phyloP scores from a whole-genome alignment of 2,329 filamentous ascomycete genomes.

The Penicillium expansum region DNA sequence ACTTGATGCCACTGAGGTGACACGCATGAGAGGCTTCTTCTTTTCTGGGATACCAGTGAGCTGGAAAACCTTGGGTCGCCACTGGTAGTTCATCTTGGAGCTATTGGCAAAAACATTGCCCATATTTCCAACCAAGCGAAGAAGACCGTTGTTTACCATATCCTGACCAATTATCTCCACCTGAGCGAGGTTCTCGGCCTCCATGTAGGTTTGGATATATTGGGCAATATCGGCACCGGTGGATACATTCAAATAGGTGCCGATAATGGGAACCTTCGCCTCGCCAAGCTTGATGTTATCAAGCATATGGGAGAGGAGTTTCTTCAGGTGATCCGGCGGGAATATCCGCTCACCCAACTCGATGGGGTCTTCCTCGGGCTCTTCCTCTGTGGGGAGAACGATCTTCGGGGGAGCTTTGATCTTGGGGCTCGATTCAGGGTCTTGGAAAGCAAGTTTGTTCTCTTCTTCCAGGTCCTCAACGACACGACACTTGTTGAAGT shows the following conservation, averaged over 20 bases:
- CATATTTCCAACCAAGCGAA: constrained; percentile 89
- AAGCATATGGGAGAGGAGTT: constrained; percentile 81
- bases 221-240: constrained; percentile 91
- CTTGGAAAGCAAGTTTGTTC: constrained; percentile 96
- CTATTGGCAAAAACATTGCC: constrained; percentile 96
- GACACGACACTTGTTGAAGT: constrained; percentile 97
- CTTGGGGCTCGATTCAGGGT: constrained; percentile 67
- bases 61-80: constrained; percentile 89
- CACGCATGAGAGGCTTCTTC: constrained; percentile 69
- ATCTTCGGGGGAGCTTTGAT: constrained; percentile 66
- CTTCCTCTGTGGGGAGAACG: constrained; percentile 72
- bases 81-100: constrained; percentile 96
- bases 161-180: constrained; percentile 95
- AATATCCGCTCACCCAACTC: constrained; percentile 92
- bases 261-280: constrained; percentile 91
- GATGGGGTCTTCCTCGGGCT: constrained; percentile 73
- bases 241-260: constrained; percentile 91
- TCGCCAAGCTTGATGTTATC: constrained; percentile 83
- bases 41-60: constrained; percentile 84
- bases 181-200: constrained; percentile 78
- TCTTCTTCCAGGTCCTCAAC: constrained; percentile 97
- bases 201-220: constrained; percentile 87
- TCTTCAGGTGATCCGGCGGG: constrained; percentile 81
- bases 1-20: constrained; percentile 67
- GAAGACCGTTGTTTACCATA: constrained; percentile 77